Evolutionary conservation across 495 filamentous ascomycete genomes (phyloP), one percentile per base, ranked within the genome.

Genomic region (Penicillium bovifimosum): DNA sequence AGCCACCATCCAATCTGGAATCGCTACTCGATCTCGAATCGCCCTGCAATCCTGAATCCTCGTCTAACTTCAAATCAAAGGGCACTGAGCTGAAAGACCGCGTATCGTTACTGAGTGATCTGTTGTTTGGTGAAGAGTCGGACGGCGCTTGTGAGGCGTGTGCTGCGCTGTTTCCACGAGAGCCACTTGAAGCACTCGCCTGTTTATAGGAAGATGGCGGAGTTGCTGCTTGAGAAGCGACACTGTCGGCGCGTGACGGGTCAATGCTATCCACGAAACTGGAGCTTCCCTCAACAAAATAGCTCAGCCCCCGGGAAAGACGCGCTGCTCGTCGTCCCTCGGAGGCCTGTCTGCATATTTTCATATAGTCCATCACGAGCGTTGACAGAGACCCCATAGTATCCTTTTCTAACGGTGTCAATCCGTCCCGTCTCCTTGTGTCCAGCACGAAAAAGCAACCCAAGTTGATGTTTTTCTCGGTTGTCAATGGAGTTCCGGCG

Each of bases 361-460:
- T 81, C 50, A 90, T 64, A 53, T 87, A 81, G 35, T 77, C 76
- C 75, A 88, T 85, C 32, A 85, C 72, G 10, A 82, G 76, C 35
- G 64, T 55, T 0, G 82, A 76, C 52, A 88, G 65, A 9, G 70
- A 68, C 2, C 71, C 69, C 27, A 80, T 51, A 11, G 66, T 71
- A 20, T 71, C 69, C 50, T 67, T 70, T 41, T 80, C 72, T 27
- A 55, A 48, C 1, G 60, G 18, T 0, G 52, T 61, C 36, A 80
- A 49, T 3, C 60, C 62, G 38, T 72, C 53, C 3, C 72, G 75
- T 1, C 71, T 70, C 6, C 65, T 62, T 7, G 50, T 66, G 59
- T 90, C 86, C 5, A 88, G 59, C 10, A 89, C 72, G 47, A 84
- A 87, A 41, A 88, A 74, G 14, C 80, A 84, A 20, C 87, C 87